Evolutionary conservation across 805 yeast genomes (phyloP).

Genomic region (Metschnikowia vanudenii): DNA sequence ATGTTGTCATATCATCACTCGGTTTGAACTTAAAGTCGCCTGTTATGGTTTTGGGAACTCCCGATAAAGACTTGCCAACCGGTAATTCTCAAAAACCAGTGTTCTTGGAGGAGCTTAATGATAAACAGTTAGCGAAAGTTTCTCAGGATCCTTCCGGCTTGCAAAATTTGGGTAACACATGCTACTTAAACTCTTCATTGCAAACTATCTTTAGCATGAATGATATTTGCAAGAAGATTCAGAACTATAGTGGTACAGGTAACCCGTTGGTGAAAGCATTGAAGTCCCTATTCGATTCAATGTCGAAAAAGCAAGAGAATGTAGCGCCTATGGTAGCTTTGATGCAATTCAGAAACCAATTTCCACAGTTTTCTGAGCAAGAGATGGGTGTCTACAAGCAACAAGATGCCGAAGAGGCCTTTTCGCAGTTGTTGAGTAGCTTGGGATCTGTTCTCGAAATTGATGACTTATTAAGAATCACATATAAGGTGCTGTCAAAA

Average conservation of each 20-base stretch:
- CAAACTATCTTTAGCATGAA: slow-evolving; percentile 52
- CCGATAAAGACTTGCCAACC: slow-evolving; percentile 58
- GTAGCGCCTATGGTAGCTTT: slow-evolving; percentile 71
- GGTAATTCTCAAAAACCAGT: slow-evolving; percentile 55
- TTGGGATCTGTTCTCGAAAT: slow-evolving; percentile 50
- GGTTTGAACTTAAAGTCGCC: slow-evolving; percentile 62
- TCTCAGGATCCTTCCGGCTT: slow-evolving; percentile 62
- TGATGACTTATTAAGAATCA: slow-evolving; percentile 60
- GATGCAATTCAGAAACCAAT: slow-evolving; percentile 58
- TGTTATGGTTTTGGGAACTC: slow-evolving; percentile 90
- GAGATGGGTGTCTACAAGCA: slow-evolving; percentile 79
- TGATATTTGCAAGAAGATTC: slow-evolving; percentile 37
- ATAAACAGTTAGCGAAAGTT: slow-evolving; percentile 37
- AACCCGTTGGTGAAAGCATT: slow-evolving; percentile 31
- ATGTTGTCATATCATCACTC: slow-evolving; percentile 49
- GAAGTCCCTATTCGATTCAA: slow-evolving; percentile 45
- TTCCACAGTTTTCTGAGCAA: slow-evolving; percentile 89
- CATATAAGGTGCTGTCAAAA: slow-evolving; percentile 59
- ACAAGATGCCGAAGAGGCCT: slow-evolving; percentile 98
- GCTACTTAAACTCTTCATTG: slow-evolving; percentile 70
- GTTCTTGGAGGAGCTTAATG: slow-evolving; percentile 68
- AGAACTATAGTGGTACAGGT: slow-evolving; percentile 11
- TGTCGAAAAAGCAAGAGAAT: slow-evolving; percentile 44
- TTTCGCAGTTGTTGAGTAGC: slow-evolving; percentile 67
- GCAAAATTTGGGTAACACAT: slow-evolving; percentile 71